Conservation (phyloP, 257 asterid genomes). For the Lithospermum erythrorhizon region DNA sequence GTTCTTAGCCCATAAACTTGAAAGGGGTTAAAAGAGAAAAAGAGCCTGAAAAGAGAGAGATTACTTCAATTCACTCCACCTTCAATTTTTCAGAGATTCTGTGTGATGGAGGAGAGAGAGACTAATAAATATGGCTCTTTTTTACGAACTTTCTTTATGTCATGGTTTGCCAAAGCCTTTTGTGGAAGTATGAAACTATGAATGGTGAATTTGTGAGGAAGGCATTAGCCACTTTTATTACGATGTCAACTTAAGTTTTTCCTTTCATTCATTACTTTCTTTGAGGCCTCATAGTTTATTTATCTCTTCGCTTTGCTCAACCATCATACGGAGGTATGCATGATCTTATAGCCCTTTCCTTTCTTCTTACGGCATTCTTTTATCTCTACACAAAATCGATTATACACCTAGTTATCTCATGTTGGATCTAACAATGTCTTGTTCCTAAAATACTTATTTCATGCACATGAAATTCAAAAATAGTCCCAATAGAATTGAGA, state of each 20-base stretch:
- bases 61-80: no score
- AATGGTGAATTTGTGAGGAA: not conserved
- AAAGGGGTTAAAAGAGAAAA: not conserved
- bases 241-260: slow-evolving; percentile 7
- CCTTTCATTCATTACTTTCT: not conserved
- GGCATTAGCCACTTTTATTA: slow-evolving; percentile 4
- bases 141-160: not conserved
- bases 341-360: slow-evolving; percentile 1
- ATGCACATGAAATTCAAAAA: no score
- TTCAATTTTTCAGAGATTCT: no score
- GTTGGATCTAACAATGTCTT: not conserved
- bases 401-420: not conserved
- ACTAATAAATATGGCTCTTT: not conserved
- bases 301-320: not conserved
- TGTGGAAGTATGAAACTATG: not conserved
- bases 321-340: slow-evolving; percentile 2
- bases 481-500: no score
- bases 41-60: no score
- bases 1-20: not conserved
- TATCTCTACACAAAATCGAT: not conserved
- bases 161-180: slow-evolving; percentile 3
- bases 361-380: slow-evolving; percentile 2
- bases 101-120: no score
- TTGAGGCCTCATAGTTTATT: not conserved
- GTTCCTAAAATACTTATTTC: no score